Evolutionary conservation across 2,329 filamentous ascomycete genomes (phyloP), one percentile per base, ranked within the genome.

Genomic region (Aspergillus floridensis): DNA sequence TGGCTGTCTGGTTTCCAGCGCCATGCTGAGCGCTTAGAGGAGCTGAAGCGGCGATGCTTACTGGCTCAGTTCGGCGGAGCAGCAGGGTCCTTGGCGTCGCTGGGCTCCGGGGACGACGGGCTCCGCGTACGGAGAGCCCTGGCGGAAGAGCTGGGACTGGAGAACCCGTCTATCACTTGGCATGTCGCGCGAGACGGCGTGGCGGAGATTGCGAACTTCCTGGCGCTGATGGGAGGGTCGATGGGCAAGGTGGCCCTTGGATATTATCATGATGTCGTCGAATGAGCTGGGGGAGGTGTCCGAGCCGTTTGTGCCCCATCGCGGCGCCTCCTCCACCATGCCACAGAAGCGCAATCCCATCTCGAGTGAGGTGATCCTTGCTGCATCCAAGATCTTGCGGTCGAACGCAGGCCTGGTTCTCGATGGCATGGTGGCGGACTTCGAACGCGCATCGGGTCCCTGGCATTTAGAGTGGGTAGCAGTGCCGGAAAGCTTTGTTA

Each of bases 391-490:
- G 65, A 72, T 84, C 8, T 72, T 85, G 0, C 76, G 82, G 5
- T 78, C 81, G 0, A 80, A 85, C 56, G 82, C 83, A 0, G 75
- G 79, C 0, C 71, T 85, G 3, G 80, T 80, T 0, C 75, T 85
- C 1, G 83, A 85, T 62, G 82, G 76, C 1, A 85, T 86, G 83
- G 80, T 86, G 0, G 77, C 78, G 0, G 83, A 85, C 61, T 85
- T 85, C 54, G 84, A 86, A 66, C 79, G 84, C 1, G 82, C 82
- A 0, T 83, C 80, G 8, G 83, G 84, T 0, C 83, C 83, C 0
- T 86, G 83, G 84, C 83, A 86, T 70, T 70, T 86, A 7, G 83
- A 86, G 63, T 86, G 83, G 83, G 78, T 81, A 3, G 82, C 83
- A 10, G 69, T 86, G 0, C 83, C 83, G 0, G 79, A 82, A 56